Conservation (phyloP, 495 filamentous ascomycete genomes). For the Lineolata rhizophorae region DNA sequence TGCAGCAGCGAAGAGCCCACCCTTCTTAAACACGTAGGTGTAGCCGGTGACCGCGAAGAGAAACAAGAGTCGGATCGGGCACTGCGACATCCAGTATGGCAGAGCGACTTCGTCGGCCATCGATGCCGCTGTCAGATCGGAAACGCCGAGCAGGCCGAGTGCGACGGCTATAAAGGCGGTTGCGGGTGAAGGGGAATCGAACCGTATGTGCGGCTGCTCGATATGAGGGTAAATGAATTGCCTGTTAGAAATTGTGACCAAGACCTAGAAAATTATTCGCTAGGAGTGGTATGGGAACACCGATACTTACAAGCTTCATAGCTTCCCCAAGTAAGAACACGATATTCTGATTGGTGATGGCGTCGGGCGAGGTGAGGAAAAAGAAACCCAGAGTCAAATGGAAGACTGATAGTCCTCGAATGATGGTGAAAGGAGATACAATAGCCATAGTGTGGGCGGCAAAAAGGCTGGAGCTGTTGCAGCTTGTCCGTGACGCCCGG, state of each 20-base stretch:
- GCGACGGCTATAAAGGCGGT: conserved; percentile 51
- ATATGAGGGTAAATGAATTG: too few species aligned
- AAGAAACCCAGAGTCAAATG: conserved; percentile 64
- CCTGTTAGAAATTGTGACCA: too few species aligned
- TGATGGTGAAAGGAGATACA: conserved; percentile 51
- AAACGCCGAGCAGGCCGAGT: conserved; percentile 40
- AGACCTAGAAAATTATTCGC: too few species aligned
- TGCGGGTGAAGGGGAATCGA: conserved; percentile 39
- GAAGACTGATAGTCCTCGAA: conserved; percentile 60
- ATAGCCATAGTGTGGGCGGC: conserved; percentile 62
- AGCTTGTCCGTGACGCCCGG: background rate
- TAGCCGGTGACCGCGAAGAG: conserved; percentile 46
- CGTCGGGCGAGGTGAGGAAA: conserved; percentile 47
- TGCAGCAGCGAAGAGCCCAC: conserved; percentile 16
- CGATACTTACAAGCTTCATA: conserved; percentile 42
- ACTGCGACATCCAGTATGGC: conserved; percentile 47
- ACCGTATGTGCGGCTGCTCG: conserved; percentile 5
- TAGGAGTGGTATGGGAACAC: too few species aligned
- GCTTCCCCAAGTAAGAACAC: conserved; percentile 70
- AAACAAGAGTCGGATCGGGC: conserved; percentile 33
- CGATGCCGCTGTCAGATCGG: conserved; percentile 51
- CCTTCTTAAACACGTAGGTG: conserved; percentile 36
- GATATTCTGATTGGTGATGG: conserved; percentile 55
- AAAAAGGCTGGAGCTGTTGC: too few species aligned
- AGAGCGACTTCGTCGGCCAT: conserved; percentile 44